Base-by-base conservation (phyloP, 257 asterid genomes). In the Coffea canephora region DNA sequence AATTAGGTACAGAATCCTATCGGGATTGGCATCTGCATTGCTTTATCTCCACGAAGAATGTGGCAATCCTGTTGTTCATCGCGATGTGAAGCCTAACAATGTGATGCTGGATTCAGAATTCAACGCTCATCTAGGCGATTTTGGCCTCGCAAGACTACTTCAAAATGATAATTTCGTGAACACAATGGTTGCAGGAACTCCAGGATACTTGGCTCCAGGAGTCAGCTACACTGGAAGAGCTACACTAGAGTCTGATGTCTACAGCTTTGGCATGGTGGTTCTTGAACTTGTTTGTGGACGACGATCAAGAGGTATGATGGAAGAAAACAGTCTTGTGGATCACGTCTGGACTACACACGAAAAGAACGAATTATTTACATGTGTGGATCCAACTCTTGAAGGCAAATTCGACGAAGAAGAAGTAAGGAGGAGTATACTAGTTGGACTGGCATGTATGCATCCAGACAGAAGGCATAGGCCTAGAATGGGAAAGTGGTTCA, bases 21-120 rank as follows among this genome's bases (percentile, higher is more conserved):
- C 86, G 19, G 93, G 91, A 0, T 31, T 90, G 54, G 91, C 95
- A 31, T 90, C 93, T 0, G 91, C 87, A 27, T 57, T 92, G n/a
- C 84, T 88, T 49, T 92, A 92, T 79, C 91, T 92, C 27, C 96
- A 92, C 6, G 90, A 90, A 81, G 97, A 89, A 85, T 89, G 95
- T 39, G 91, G 88, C 1, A 86, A 73, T 78, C 90, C 91, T 2
- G 84, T 90, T 0, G 95, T 90, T 6, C 94, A 92, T 65, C 87
- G 97, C 4, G 94, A 92, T 16, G 90, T 90, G n/a, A 90, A 92
- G 86, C 96, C 94, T 3, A 92, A 91, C 87, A 91, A 91, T 11
- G 93, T 91, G 52, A 91, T 92, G 93, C 72, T 92, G 64, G 94
- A 91, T 45, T 80, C 85, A 0, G 85, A 91, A 16, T 87, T 69